Percentiles rank a stretch among this genome's conserved stretches.
Evolutionary conservation across 352 stramenopile genomes (phyloP).

Genomic region (Phytophthora sojae): DNA sequence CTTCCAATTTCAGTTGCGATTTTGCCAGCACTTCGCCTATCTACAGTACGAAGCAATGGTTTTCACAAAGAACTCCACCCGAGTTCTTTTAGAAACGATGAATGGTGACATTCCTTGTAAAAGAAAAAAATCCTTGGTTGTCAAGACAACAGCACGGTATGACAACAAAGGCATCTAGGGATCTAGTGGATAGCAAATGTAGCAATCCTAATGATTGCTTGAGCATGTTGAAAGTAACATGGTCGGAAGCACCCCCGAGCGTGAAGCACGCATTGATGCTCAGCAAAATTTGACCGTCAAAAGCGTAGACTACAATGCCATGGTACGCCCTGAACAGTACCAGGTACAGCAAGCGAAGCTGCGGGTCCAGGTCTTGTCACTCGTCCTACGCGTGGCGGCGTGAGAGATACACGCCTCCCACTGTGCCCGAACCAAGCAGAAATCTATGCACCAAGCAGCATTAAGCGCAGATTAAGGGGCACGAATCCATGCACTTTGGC

Average conservation of each 20-base stretch:
- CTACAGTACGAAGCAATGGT: too few species aligned
- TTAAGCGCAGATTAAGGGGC: neutral
- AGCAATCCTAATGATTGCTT: neutral
- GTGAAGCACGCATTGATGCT: neutral
- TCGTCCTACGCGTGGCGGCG: neutral
- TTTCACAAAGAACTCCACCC: too few species aligned
- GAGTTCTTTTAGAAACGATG: too few species aligned
- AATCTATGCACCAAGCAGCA: neutral
- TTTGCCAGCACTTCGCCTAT: neutral
- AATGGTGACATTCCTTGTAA: too few species aligned
- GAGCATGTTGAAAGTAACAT: neutral
- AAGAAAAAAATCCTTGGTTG: too few species aligned
- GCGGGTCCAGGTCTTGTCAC: conserved; percentile 8
- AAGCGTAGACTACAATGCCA: neutral
- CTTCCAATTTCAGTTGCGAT: neutral
- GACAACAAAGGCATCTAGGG: too few species aligned
- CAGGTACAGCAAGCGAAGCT: conserved; percentile 16
- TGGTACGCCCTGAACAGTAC: neutral
- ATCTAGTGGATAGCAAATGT: conserved; percentile 1
- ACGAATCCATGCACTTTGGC: neutral
- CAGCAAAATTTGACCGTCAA: neutral
- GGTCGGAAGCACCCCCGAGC: too few species aligned
- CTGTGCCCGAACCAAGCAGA: conserved; percentile 25
- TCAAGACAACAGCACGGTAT: too few species aligned
- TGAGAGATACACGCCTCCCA: conserved; percentile 12